Conservation (phyloP, 1,284 basidiomycete species). For the Trametes hirsuta region DNA sequence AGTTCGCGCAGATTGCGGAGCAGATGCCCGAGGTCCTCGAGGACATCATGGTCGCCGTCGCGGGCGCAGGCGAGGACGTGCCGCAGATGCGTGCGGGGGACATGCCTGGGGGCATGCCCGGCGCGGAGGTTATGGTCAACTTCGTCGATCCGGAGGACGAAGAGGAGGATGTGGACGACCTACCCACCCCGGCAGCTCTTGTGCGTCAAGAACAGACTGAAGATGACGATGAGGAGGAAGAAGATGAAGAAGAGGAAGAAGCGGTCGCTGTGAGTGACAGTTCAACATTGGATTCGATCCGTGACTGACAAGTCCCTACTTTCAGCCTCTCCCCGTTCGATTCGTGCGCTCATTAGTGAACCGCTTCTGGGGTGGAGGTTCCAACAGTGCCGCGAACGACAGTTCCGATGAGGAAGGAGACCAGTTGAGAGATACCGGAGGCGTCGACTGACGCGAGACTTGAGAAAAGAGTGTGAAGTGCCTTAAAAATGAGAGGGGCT, state of each 20-base stretch:
- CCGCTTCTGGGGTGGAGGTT: slow-evolving; percentile 59
- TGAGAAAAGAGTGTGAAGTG: background rate
- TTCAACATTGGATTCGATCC: background rate
- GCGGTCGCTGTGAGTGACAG: slow-evolving; percentile 48
- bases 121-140: slow-evolving; percentile 28
- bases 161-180: slow-evolving; percentile 33
- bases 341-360: slow-evolving; percentile 63
- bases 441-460: slow-evolving; percentile 18
- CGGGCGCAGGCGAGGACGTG: slow-evolving; percentile 29
- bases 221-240: slow-evolving; percentile 32
- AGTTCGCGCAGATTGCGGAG: slow-evolving; percentile 62
- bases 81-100: slow-evolving; percentile 19
- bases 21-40: slow-evolving; percentile 61
- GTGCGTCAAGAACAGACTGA: slow-evolving; percentile 18
- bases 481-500: background rate
- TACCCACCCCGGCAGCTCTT: background rate
- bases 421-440: slow-evolving; percentile 20
- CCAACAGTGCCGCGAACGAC: slow-evolving; percentile 31
- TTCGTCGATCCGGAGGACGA: slow-evolving; percentile 34
- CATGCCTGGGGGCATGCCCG: slow-evolving; percentile 34
- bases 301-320: slow-evolving; percentile 2
- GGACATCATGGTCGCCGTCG: slow-evolving; percentile 54
- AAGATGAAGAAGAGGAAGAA: slow-evolving; percentile 40
- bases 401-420: slow-evolving; percentile 40
- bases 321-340: slow-evolving; percentile 62